A percentile compares a stretch with the other conserved stretches of the same genome.
phyloP scores from a whole-genome alignment of 2,329 filamentous ascomycete species.

The Graphilbum fragrans region DNA sequence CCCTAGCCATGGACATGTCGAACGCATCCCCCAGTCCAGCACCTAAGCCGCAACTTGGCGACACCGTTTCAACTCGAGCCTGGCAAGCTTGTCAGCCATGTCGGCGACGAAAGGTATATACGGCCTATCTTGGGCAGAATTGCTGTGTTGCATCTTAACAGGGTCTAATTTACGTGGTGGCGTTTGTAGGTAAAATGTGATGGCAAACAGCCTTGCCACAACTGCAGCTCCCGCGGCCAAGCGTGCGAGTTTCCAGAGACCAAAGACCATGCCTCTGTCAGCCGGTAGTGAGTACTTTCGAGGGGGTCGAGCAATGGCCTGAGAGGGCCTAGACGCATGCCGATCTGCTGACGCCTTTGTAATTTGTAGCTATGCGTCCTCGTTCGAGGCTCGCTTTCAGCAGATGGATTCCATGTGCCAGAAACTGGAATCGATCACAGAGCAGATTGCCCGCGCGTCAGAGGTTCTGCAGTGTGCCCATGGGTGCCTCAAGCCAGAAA shows the following conservation, averaged over 20 bases:
- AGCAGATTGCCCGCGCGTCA: neutral
- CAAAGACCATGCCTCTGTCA: slow-evolving; percentile 14
- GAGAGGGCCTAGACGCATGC: no score
- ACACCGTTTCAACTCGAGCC: neutral
- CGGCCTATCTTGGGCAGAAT: neutral
- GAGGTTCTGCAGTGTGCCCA: neutral
- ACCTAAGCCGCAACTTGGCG: neutral
- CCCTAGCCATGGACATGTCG: neutral
- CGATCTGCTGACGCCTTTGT: neutral
- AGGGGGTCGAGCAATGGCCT: no score
- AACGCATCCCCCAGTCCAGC: no score
- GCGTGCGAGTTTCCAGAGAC: slow-evolving; percentile 12
- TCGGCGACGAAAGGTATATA: slow-evolving; percentile 11
- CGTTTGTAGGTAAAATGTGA: slow-evolving; percentile 14
- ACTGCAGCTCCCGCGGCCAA: slow-evolving; percentile 12
- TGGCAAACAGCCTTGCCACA: slow-evolving; percentile 14
- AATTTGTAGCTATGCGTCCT: slow-evolving; percentile 9
- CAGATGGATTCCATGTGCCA: slow-evolving; percentile 14
- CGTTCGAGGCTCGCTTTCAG: slow-evolving; percentile 14
- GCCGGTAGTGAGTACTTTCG: slow-evolving; percentile 10
- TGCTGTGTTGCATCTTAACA: neutral
- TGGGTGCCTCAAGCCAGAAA: neutral
- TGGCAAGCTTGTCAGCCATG: slow-evolving; percentile 12
- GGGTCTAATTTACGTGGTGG: neutral
- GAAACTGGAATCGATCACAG: slow-evolving; percentile 11